Percentiles rank a stretch among this genome's conserved stretches.
These are phyloP conservation scores for Coleophoma crateriformis DNA, from an alignment of 2,329 filamentous ascomycete species.

Conservation along the genomic window DNA sequence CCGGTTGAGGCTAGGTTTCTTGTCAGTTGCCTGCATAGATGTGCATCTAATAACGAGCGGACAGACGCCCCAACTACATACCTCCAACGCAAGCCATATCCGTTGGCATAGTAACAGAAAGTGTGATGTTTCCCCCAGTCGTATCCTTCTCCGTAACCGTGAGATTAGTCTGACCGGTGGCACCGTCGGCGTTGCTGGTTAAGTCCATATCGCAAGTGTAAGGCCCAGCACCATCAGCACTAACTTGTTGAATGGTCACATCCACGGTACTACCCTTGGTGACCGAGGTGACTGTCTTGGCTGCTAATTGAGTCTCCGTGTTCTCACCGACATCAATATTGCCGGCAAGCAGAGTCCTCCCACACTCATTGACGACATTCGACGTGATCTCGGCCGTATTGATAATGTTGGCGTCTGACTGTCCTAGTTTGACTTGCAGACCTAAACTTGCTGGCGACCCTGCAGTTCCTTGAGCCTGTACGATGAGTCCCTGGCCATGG, in stretches of 20 bases:
- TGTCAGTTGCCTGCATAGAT: not conserved
- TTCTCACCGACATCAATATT: slow-evolving; percentile 28
- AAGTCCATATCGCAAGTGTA: slow-evolving; percentile 12
- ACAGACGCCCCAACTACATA: not conserved
- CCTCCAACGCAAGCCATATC: slow-evolving; percentile 5
- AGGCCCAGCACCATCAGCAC: slow-evolving; percentile 19
- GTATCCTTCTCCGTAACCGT: slow-evolving; percentile 29
- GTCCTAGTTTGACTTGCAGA: slow-evolving; percentile 3
- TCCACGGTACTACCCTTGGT: slow-evolving; percentile 8
- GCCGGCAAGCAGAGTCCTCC: slow-evolving; percentile 34
- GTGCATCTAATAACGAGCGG: not conserved
- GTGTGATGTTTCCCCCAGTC: slow-evolving; percentile 26
- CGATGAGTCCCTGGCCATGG: slow-evolving; percentile 8
- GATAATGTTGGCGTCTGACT: slow-evolving; percentile 35
- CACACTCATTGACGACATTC: slow-evolving; percentile 28
- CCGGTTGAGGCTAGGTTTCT: slow-evolving; percentile 20
- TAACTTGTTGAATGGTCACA: slow-evolving; percentile 23
- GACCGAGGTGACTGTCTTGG: slow-evolving; percentile 8
- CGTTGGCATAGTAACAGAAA: slow-evolving; percentile 16
- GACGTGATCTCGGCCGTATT: slow-evolving; percentile 20
- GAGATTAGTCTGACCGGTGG: slow-evolving; percentile 23
- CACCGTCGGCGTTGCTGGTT: slow-evolving; percentile 9
- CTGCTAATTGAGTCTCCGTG: slow-evolving; percentile 1
- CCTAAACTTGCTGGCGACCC: slow-evolving; percentile 6
- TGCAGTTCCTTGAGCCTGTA: slow-evolving; percentile 7